Evolutionary conservation across 2,329 filamentous ascomycete species (phyloP).

Genomic region (Fusarium lyarnte): DNA sequence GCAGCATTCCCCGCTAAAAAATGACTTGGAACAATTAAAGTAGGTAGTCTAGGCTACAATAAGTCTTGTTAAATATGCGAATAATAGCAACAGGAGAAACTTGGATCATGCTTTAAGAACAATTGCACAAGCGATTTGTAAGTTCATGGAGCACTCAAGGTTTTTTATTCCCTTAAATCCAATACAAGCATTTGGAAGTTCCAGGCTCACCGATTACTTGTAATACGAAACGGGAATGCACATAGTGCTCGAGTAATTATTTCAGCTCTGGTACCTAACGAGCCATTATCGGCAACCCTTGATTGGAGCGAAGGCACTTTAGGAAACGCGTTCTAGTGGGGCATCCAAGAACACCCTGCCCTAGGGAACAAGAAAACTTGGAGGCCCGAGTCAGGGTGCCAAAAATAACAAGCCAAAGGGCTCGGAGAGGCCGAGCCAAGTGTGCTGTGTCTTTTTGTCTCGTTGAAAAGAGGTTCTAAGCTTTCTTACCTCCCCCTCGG

Average conservation of each 20-base stretch:
- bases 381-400: neutral
- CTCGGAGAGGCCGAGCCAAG: no score
- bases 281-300: constrained; percentile 10
- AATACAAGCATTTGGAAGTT: neutral
- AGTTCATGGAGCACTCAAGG: neutral
- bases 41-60: neutral
- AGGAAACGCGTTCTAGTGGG: constrained; percentile 22
- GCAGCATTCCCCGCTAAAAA: constrained; percentile 24
- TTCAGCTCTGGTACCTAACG: neutral
- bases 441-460: no score
- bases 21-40: neutral
- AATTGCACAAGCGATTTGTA: neutral
- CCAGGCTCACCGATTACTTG: neutral
- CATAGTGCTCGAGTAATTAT: neutral
- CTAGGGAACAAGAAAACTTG: neutral
- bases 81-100: neutral
- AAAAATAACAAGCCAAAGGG: neutral
- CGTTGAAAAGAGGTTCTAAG: no score
- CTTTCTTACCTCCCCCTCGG: no score
- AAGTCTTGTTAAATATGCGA: neutral
- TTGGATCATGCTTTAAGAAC: neutral
- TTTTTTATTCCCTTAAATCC: neutral
- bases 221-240: neutral
- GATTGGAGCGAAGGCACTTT: constrained; percentile 32
- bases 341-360: neutral